A percentile compares a stretch with the other conserved stretches of the same genome.
Evolutionary conservation across 495 filamentous ascomycete genomes (phyloP).

Genomic region (Pyrenopolyporus hunteri): DNA sequence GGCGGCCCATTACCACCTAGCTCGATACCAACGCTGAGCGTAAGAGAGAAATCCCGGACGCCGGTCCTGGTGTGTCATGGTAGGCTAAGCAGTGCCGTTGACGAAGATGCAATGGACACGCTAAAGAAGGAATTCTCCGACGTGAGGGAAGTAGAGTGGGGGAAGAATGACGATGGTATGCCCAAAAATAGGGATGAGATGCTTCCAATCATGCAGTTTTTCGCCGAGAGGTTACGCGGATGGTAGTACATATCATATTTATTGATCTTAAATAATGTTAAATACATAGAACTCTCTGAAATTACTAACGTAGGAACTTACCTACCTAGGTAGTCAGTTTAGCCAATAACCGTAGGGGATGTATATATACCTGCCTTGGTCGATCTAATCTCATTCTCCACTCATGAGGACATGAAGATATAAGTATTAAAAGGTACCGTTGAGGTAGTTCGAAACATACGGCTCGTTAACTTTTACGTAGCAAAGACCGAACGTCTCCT

Average conservation of each 20-base stretch:
- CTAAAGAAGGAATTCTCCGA: conserved; percentile 72
- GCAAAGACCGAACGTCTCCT: too few relatives aligned
- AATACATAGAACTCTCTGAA: too few relatives aligned
- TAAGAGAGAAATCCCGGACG: conserved; percentile 64
- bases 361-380: too few relatives aligned
- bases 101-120: conserved; percentile 64
- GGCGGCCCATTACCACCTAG: conserved; percentile 72
- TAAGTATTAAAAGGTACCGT: too few relatives aligned
- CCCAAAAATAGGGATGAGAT: conserved; percentile 83
- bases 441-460: too few relatives aligned
- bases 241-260: conserved; percentile 37
- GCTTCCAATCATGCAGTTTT: conserved; percentile 91
- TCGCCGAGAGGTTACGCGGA: conserved; percentile 75
- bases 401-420: too few relatives aligned
- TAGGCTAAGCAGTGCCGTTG: conserved; percentile 65
- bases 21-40: conserved; percentile 46
- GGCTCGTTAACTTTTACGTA: too few relatives aligned
- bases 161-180: conserved; percentile 78
- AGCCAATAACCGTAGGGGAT: too few relatives aligned
- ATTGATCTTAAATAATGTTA: too few relatives aligned
- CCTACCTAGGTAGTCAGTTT: too few relatives aligned
- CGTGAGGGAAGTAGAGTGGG: conserved; percentile 78
- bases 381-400: too few relatives aligned
- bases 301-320: too few relatives aligned
- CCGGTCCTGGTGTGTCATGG: conserved; percentile 78